A percentile compares a stretch with the other conserved stretches of the same genome.
phyloP scores from a whole-genome alignment of 768 basidiomycete species.

The Termitomyces sp. region DNA sequence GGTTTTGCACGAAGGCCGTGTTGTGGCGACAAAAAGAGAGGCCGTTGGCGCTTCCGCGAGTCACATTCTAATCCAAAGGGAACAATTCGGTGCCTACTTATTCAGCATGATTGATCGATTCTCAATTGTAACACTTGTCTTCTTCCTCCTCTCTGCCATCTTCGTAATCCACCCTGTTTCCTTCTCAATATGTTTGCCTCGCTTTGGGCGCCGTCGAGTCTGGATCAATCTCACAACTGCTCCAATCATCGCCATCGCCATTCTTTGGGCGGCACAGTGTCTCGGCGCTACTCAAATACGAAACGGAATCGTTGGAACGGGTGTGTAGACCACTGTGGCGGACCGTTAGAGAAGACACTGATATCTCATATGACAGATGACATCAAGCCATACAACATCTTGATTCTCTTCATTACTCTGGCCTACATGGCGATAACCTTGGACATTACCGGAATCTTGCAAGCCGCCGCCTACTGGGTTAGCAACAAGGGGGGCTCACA shows the following conservation, averaged over 20 bases:
- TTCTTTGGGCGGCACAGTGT: constrained; percentile 48
- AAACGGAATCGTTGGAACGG: constrained; percentile 62
- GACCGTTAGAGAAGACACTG: constrained; percentile 2
- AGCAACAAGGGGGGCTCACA: constrained; percentile 73
- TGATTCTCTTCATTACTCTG: constrained; percentile 88
- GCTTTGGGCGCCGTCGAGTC: constrained; percentile 19
- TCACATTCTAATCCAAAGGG: not conserved
- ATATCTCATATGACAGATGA: constrained; percentile 38
- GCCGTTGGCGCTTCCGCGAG: not conserved
- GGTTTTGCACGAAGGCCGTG: not conserved
- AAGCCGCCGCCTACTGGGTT: constrained; percentile 88
- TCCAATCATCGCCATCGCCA: constrained; percentile 41
- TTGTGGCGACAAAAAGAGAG: not conserved
- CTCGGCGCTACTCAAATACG: constrained; percentile 46
- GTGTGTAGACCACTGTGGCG: constrained; percentile 18
- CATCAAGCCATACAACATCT: constrained; percentile 88
- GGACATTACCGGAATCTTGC: constrained; percentile 84
- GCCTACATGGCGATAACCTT: constrained; percentile 93
- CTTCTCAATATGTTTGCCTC: constrained; percentile 25
- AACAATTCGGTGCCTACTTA: not conserved
- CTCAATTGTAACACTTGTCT: constrained; percentile 41
- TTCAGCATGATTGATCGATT: constrained; percentile 32
- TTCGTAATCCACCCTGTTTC: constrained; percentile 40
- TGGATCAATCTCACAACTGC: constrained; percentile 35
- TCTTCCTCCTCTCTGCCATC: constrained; percentile 42